These are phyloP conservation scores for Boletus subcaerulescens DNA, from an alignment of 768 basidiomycete genomes.

Conservation along the genomic window DNA sequence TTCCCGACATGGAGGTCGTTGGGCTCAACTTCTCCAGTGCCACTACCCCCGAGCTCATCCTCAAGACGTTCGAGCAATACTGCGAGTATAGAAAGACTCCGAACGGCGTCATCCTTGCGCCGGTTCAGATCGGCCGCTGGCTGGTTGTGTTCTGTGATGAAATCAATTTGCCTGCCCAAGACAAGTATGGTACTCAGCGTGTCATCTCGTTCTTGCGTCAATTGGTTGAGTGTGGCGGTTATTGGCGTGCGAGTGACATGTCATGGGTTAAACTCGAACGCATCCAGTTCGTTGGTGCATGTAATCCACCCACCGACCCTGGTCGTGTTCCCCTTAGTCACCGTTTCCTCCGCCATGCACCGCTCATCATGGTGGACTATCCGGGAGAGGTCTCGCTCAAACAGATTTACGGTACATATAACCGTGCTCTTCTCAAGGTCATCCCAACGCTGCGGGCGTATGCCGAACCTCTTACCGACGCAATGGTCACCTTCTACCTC, in stretches of 20 bases:
- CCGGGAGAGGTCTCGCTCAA: slow-evolving; percentile 95
- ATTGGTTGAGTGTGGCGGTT: slow-evolving; percentile 91
- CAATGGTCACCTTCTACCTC: slow-evolving; percentile 96
- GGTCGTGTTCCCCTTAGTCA: slow-evolving; percentile 98
- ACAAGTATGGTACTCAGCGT: slow-evolving; percentile 97
- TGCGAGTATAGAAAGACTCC: slow-evolving; percentile 99
- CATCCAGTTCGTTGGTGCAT: slow-evolving; percentile 99
- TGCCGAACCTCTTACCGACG: slow-evolving; percentile 90
- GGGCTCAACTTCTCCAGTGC: slow-evolving; percentile 99
- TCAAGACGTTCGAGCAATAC: slow-evolving; percentile 99
- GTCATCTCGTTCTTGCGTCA: slow-evolving; percentile 99
- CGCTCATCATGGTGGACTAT: slow-evolving; percentile 98
- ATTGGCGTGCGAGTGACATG: slow-evolving; percentile 92
- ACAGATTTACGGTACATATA: slow-evolving; percentile 98
- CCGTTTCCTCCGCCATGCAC: slow-evolving; percentile 96
- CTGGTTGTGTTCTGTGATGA: slow-evolving; percentile 99
- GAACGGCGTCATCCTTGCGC: slow-evolving; percentile 94
- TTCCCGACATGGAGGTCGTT: slow-evolving; percentile 98
- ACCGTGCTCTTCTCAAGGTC: slow-evolving; percentile 92
- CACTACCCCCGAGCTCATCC: slow-evolving; percentile 94
- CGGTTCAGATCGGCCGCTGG: slow-evolving; percentile 95
- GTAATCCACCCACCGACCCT: slow-evolving; percentile 98
- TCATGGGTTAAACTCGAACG: slow-evolving; percentile 97
- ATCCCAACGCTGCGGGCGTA: slow-evolving; percentile 91
- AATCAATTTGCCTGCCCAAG: slow-evolving; percentile 94